Conservation (phyloP, 176 grass and related monocot species). For the Secale cereale region DNA sequence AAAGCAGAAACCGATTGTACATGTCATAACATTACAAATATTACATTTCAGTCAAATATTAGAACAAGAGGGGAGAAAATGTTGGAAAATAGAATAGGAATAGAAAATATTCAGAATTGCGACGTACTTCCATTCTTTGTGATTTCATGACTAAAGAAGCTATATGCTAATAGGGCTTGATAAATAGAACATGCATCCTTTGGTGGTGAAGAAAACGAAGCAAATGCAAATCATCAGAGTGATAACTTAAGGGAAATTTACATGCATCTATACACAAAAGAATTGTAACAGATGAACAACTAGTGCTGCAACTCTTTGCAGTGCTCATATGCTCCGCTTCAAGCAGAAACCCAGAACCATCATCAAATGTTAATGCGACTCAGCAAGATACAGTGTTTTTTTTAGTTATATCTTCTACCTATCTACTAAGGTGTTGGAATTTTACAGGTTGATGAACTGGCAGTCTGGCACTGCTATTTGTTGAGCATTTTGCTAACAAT, state of each 20-base stretch:
- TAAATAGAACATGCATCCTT: neutral
- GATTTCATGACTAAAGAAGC: conserved; percentile 13
- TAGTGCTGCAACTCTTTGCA: neutral
- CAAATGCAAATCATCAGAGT: neutral
- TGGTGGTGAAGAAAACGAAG: conserved; percentile 15
- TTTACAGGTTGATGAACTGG: neutral
- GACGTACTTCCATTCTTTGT: neutral
- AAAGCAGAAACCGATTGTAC: neutral
- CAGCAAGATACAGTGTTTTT: neutral
- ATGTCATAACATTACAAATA: neutral
- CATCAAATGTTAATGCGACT: neutral
- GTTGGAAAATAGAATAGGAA: neutral
- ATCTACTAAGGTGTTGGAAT: neutral
- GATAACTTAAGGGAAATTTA: neutral
- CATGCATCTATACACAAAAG: neutral
- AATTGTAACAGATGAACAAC: neutral
- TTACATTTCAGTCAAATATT: neutral
- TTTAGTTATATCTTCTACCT: neutral
- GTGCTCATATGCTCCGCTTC: neutral
- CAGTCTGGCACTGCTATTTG: neutral
- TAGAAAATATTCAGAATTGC: neutral
- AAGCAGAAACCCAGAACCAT: neutral
- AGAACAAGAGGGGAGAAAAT: neutral
- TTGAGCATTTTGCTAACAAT: neutral
- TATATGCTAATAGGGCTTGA: neutral